Evolutionary conservation across 495 filamentous ascomycete species (phyloP), one percentile per base, ranked within the genome.

Genomic region (Talaromyces liani): DNA sequence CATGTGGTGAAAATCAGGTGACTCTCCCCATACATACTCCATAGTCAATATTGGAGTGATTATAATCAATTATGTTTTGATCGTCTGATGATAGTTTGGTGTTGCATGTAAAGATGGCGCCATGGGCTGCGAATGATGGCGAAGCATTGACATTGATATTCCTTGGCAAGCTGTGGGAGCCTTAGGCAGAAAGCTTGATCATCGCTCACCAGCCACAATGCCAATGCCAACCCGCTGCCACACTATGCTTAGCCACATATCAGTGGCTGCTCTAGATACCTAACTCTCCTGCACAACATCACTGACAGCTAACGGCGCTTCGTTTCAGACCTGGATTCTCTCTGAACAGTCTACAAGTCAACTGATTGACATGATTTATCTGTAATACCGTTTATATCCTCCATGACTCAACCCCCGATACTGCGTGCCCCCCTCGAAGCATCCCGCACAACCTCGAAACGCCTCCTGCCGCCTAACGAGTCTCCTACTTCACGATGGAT

Each of bases 401-500:
- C 18, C 45, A 20, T 49, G 45, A 49, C 45, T 49, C 18, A 22
- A 7, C 18, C 45, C 45, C 45, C n/a, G 45, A 49, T 18, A 49
- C 45, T 56, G 53, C 16, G 27, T 54, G 29, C 29, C 6, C 8
- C 10, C 22, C 27, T 14, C 10, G 8, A 29, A 27, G 22, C 18
- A 24, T 22, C 10, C 53, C 53, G 22, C 53, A n/a, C 18, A 56
- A 56, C 53, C 20, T 56, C 10, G 27, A 29, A 14, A 27, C 22
- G 14, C 10, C 53, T 29, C 53, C 12, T 36, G 27, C 27, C 27
- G 31, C 16, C 18, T 58, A n/a, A 29, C 53, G 24, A 27, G n/a
- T 58, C 18, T 25, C 0, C n/a, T 12, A 16, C 2, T 33, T 27
- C 29, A 25, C 58, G 51, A 87, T 87, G 84, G 82, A 87, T 64